Conservation (phyloP, 345 rosid species). For the sweet orange (Citrus sinensis) region DVS_A1.0 CM039164.1:6127001-6127500, state of each 20-base stretch:
- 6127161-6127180: slow-evolving; percentile 10
- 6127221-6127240: no score
- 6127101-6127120: slow-evolving; percentile 10
- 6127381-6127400: background rate
- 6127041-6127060: background rate
- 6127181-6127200: slow-evolving; percentile 24
- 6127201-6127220: slow-evolving; percentile 11
- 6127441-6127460: slow-evolving; percentile 4
- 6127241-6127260: no score
- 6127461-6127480: slow-evolving; percentile 25
- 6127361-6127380: background rate
- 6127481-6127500: slow-evolving; percentile 30
- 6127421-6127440: background rate
- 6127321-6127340: slow-evolving; percentile 17
- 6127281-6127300: background rate
- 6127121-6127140: slow-evolving; percentile 9
- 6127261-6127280: no score
- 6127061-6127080: background rate
- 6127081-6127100: slow-evolving; percentile 16
- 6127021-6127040: no score
- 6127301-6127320: background rate
- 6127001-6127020: no score
- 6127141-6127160: slow-evolving; percentile 11
- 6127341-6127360: slow-evolving; percentile 5
- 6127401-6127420: background rate